Percentiles rank a stretch among this genome's conserved stretches.
phyloP scores from a whole-genome alignment of 768 basidiomycete species.

The Tricholoma terreum region DNA sequence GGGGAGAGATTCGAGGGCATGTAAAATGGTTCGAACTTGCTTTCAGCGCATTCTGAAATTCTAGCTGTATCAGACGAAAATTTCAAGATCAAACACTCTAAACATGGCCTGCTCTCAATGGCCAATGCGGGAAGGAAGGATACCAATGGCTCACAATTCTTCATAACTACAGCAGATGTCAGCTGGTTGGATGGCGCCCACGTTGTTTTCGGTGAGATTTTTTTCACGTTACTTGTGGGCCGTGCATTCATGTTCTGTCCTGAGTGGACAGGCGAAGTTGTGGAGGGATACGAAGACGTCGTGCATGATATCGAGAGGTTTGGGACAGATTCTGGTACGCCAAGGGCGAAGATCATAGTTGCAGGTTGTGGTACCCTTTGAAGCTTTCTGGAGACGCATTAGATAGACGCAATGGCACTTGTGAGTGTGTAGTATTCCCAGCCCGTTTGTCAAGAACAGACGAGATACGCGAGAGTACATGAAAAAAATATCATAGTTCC shows the following conservation, averaged over 20 bases:
- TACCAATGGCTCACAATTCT: constrained; percentile 83
- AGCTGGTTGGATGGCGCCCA: constrained; percentile 53
- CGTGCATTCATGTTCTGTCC: constrained; percentile 29
- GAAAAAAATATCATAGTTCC: no score
- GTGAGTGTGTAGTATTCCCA: no score
- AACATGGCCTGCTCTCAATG: constrained; percentile 66
- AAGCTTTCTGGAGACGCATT: no score
- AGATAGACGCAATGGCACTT: no score
- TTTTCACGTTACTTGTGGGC: background rate
- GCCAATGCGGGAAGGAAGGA: constrained; percentile 75
- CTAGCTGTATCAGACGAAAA: constrained; percentile 61
- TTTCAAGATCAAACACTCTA: constrained; percentile 67
- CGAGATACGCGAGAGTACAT: no score
- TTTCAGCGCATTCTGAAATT: constrained; percentile 5
- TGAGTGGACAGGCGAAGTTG: constrained; percentile 57
- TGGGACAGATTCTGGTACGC: constrained; percentile 37
- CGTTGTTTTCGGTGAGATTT: constrained; percentile 29
- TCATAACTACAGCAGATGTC: constrained; percentile 71
- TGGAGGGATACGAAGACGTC: constrained; percentile 62
- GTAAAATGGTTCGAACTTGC: constrained; percentile 21
- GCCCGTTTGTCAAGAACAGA: no score
- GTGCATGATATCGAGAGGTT: constrained; percentile 48
- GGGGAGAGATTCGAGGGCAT: constrained; percentile 73
- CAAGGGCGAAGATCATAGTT: constrained; percentile 52
- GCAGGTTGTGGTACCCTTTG: constrained; percentile 23